These are phyloP conservation scores for Neonectria magnoliae DNA, from an alignment of 2,329 filamentous ascomycete species.

Conservation along the genomic window DNA sequence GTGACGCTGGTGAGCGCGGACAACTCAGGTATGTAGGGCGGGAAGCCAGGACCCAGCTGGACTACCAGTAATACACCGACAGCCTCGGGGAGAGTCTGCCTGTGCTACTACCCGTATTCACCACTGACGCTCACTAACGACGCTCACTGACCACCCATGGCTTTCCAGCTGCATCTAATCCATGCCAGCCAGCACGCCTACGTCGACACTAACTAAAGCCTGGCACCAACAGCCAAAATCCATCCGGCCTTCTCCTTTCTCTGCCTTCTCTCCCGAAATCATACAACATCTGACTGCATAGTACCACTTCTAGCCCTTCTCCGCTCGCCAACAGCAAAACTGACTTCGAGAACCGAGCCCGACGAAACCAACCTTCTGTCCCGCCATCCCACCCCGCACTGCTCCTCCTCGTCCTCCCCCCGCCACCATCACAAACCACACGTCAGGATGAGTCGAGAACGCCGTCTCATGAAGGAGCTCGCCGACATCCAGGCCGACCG, in stretches of 20 bases:
- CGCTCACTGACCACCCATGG: neutral
- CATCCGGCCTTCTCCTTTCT: conserved; percentile 10
- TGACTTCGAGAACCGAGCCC: neutral
- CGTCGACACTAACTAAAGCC: conserved; percentile 2
- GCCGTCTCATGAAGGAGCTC: conserved; percentile 79
- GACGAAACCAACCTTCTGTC: neutral
- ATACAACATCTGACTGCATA: neutral
- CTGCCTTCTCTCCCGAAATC: neutral
- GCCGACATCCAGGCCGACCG: conserved; percentile 77
- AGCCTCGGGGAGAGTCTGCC: neutral
- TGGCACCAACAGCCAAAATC: conserved; percentile 11
- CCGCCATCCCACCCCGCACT: neutral
- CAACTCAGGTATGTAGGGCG: neutral
- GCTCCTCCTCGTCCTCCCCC: neutral
- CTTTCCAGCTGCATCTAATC: neutral
- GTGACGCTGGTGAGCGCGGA: neutral
- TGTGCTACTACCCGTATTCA: neutral
- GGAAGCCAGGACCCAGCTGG: too few relatives aligned
- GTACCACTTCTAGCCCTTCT: neutral
- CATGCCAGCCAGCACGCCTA: conserved; percentile 4
- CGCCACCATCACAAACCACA: neutral
- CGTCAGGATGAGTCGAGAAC: conserved; percentile 61
- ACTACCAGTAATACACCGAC: neutral
- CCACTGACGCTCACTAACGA: neutral
- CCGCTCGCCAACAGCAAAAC: neutral